These are phyloP conservation scores for Calonectria pauciramosa DNA, from an alignment of 2,329 filamentous ascomycete genomes.

Conservation along the genomic window DNA sequence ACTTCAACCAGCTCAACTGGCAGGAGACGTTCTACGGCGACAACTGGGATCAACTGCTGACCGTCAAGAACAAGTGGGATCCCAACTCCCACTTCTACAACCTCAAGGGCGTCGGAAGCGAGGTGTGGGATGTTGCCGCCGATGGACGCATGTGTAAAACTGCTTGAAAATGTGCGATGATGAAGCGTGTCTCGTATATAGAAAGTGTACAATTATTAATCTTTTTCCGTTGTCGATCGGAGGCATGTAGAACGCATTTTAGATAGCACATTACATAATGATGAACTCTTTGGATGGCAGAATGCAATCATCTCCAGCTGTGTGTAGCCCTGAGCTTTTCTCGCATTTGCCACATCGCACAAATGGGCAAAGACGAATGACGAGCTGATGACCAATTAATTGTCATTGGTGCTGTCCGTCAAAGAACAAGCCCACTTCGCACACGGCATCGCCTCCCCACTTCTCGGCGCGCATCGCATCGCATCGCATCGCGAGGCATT, in stretches of 20 bases:
- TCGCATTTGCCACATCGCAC: neutral
- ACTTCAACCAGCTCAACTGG: constrained; percentile 60
- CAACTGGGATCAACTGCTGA: constrained; percentile 58
- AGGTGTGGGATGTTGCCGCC: constrained; percentile 55
- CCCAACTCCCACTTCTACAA: constrained; percentile 62
- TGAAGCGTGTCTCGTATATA: neutral
- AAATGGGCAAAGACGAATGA: neutral
- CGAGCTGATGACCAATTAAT: neutral
- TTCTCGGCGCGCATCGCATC: neutral
- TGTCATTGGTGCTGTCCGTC: neutral
- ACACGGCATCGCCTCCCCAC: neutral
- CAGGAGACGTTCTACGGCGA: constrained; percentile 60
- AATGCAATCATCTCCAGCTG: too few relatives aligned
- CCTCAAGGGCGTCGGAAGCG: constrained; percentile 64
- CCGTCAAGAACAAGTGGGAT: constrained; percentile 67
- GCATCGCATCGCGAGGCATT: neutral
- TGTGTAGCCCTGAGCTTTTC: too few relatives aligned
- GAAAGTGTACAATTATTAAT: neutral
- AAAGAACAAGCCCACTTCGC: neutral
- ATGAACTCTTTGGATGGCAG: neutral
- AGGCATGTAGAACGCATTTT: constrained; percentile 1
- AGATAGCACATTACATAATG: neutral
- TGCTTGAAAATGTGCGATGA: neutral
- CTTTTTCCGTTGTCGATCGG: neutral
- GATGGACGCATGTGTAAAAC: constrained; percentile 38